Base-by-base conservation (phyloP, 139 green algal genomes). In the Penium margaritaceum region DNA sequence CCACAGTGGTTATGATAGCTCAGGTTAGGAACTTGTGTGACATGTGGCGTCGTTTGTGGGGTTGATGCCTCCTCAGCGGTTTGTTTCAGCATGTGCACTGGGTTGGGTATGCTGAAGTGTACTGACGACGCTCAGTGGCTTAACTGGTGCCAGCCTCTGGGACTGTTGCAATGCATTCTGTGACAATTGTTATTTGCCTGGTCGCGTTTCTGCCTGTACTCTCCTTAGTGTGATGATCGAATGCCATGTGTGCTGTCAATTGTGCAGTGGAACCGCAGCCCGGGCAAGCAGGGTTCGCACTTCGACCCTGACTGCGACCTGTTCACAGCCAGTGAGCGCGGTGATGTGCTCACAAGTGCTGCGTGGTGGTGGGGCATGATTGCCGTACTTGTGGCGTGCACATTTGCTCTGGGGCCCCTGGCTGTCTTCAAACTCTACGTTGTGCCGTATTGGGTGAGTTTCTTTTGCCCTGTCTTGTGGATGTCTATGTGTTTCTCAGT, bases 361-460 rank as follows among this genome's bases (percentile, higher is more conserved):
- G 81, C 81, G 35, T 96, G 91, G 84, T 75, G 91, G 77, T 33
- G 89, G 2, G 87, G 79, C 69, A 91, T 90, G 85, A n/a, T 94
- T 21, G 91, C 77, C 19, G 54, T 97, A 21, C 82, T 97, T 55
- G 90, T 79, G 0, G 89, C 75, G 24, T 81, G 74, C 81, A 91
- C 89, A 32, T 57, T 86, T 38, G 82, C 84, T 38, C 77, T 95
- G 65, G 91, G 91, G 53, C 73, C 87, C 32, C 41, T 89, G 21
- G 75, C 77, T 33, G 91, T 96, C 79, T 70, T 95, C 75, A 92
- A 90, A 69, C 87, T 96, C 38, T 97, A 97, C 85, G 72, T 95
- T 5, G 54, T 97, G 58, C 91, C 91, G 38, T 96, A 95, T 88
- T 89, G 85, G 79, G 78, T 80, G 33, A 71, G 46, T 71, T 29